Evolutionary conservation across 257 asterid species (phyloP), one percentile per base, ranked within the genome.

Genomic region (Ilex aquifolium): DNA sequence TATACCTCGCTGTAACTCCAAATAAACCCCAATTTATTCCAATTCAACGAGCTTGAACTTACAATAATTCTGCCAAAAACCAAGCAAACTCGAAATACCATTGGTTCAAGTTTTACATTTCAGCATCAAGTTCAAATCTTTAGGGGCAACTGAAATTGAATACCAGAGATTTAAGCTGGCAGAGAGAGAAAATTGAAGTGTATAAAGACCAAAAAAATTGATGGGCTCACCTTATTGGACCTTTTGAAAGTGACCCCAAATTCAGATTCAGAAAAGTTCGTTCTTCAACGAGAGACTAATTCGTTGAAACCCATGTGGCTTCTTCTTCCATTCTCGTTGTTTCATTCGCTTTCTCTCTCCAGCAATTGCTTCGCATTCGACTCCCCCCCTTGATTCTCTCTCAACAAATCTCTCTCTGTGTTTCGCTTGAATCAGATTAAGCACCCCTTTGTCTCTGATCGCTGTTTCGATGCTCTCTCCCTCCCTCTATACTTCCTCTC

Each of bases 181-280:
- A 56, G 61, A 52, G 54, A 15, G 54, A 15, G 54, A 62, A 77
- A 63, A 60, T 71, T 55, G 56, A 69, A 73, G 65, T 68, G 78
- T 59, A 53, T 66, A 36, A 66, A 56, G 56, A 64, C 50, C 27
- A 21, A 59, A 49, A 62, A 31, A 70, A 63, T 59, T 27, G 51
- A 71, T 74, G 77, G 72, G 76, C 80, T 71, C 74, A 82, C 94
- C 87, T 84, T 80, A 64, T 73, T 76, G 67, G 59, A 77, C 79
- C 88, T 79, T 70, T 76, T 51, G 52, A 51, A 30, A 60, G 71
- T 74, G 71, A 74, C 64, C 68, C 36, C 66, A 32, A 64, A 58
- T 29, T 57, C 55, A 52, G 49, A 30, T 52, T 67, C 61, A 49
- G 49, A 15, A 64, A 39, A 29, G 8, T 16, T 13, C 21, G 67